These are phyloP conservation scores for Herpetomonas tarakana DNA, from an alignment of 208 protist genomes.

Conservation along the genomic window DNA sequence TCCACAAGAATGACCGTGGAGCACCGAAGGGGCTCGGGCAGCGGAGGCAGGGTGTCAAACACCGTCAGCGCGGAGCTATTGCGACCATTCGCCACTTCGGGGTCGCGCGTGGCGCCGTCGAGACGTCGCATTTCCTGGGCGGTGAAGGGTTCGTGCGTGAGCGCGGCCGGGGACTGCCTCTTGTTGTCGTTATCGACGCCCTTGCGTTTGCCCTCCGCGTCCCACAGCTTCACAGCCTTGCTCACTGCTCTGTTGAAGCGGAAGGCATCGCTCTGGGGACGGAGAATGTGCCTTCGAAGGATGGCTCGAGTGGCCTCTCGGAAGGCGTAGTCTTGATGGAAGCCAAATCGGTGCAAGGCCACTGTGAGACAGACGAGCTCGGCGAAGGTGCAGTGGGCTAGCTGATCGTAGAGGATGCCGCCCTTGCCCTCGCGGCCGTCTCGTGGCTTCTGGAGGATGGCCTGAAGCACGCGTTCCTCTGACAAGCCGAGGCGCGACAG, in stretches of 20 bases:
- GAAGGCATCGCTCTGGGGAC: neutral
- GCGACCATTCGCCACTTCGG: too few species aligned
- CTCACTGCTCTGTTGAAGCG: too few species aligned
- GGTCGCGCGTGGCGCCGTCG: too few species aligned
- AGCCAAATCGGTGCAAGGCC: slow-evolving; percentile 69
- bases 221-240: too few species aligned
- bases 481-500: slow-evolving; percentile 51
- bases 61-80: too few species aligned
- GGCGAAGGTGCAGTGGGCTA: slow-evolving; percentile 23
- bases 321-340: slow-evolving; percentile 53
- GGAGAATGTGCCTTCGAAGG: neutral
- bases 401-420: slow-evolving; percentile 35
- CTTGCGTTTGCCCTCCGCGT: too few species aligned
- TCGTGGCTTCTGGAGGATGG: slow-evolving; percentile 13
- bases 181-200: too few species aligned
- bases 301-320: slow-evolving; percentile 19
- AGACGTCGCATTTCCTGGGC: too few species aligned
- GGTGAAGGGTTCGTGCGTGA: too few species aligned
- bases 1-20: slow-evolving; percentile 27
- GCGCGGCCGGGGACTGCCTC: too few species aligned
- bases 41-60: neutral
- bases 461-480: slow-evolving; percentile 48
- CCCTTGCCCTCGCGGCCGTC: neutral
- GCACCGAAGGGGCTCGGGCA: neutral
- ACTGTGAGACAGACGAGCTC: slow-evolving; percentile 51